A percentile compares a stretch with the other conserved stretches of the same genome.
phyloP scores from a whole-genome alignment of 371 early-diverging fungal species.

The Mucor saturninus region DNA sequence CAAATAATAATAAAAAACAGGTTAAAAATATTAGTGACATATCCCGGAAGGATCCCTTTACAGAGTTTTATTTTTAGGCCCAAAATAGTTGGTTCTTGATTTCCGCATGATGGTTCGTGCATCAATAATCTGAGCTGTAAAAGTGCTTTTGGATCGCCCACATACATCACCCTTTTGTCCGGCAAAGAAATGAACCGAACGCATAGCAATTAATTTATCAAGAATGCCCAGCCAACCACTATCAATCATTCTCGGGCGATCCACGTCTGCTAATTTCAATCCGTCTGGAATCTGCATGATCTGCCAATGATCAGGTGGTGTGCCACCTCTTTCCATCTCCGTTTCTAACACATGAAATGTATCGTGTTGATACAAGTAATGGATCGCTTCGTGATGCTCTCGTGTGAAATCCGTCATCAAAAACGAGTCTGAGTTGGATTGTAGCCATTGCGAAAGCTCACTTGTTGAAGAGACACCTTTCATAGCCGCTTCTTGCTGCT shows the following conservation, averaged over 20 bases:
- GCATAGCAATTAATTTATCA: constrained; percentile 54
- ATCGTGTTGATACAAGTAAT: constrained; percentile 37
- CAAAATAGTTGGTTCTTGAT: neutral
- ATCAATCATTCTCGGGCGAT: constrained; percentile 26
- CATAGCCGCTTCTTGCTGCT: constrained; percentile 26
- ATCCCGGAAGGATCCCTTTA: no score
- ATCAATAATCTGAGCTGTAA: constrained; percentile 28
- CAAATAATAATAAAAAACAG: no score
- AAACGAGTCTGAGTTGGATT: constrained; percentile 40
- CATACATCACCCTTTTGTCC: constrained; percentile 44
- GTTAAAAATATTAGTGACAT: no score
- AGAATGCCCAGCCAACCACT: constrained; percentile 47
- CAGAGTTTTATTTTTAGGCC: neutral
- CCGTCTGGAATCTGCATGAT: constrained; percentile 32
- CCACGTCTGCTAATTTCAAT: neutral
- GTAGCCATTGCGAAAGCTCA: neutral
- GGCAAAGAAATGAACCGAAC: constrained; percentile 53
- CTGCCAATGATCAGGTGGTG: constrained; percentile 70
- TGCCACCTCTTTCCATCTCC: constrained; percentile 1
- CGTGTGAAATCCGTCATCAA: constrained; percentile 27
- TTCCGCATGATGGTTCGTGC: neutral
- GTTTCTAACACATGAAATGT: constrained; percentile 30
- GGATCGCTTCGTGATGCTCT: constrained; percentile 49
- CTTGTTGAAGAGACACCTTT: neutral
- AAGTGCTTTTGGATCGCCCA: constrained; percentile 41